Evolutionary conservation across 2,329 filamentous ascomycete genomes (phyloP).

Genomic region (Blastomyces emzantsi): DNA sequence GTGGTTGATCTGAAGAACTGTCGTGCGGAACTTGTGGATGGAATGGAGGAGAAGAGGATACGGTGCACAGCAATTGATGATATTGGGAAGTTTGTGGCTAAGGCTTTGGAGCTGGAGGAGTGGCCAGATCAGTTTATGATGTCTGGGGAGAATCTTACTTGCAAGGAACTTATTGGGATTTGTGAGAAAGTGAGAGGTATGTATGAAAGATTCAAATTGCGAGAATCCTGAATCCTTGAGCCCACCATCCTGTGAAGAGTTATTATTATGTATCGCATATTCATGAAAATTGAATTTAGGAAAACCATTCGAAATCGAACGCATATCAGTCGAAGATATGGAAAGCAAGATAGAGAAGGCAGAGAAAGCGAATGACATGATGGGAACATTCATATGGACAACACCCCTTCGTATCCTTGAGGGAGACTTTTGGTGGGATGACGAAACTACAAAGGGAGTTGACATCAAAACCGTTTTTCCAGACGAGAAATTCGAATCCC

Average conservation of each 20-base stretch:
- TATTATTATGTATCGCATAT: background rate
- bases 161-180: slow-evolving; percentile 3
- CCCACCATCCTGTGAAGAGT: background rate
- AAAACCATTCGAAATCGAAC: slow-evolving; percentile 5
- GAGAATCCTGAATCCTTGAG: too few relatives aligned
- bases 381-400: slow-evolving; percentile 1
- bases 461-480: slow-evolving; percentile 5
- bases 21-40: slow-evolving; percentile 2
- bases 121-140: slow-evolving; percentile 6
- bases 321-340: slow-evolving; percentile 1
- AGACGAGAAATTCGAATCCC: slow-evolving; percentile 1
- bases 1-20: slow-evolving; percentile 3
- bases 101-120: slow-evolving; percentile 5
- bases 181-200: slow-evolving; percentile 9
- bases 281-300: background rate
- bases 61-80: slow-evolving; percentile 5
- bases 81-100: slow-evolving; percentile 3
- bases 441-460: background rate
- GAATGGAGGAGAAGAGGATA: slow-evolving; percentile 4
- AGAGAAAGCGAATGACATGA: slow-evolving; percentile 3
- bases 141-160: background rate
- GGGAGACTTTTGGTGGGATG: slow-evolving; percentile 6
- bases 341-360: background rate
- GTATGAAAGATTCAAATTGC: background rate
- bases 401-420: background rate